phyloP scores from a whole-genome alignment of 2,329 filamentous ascomycete genomes.

The Leptographium galeiforme region DNA sequence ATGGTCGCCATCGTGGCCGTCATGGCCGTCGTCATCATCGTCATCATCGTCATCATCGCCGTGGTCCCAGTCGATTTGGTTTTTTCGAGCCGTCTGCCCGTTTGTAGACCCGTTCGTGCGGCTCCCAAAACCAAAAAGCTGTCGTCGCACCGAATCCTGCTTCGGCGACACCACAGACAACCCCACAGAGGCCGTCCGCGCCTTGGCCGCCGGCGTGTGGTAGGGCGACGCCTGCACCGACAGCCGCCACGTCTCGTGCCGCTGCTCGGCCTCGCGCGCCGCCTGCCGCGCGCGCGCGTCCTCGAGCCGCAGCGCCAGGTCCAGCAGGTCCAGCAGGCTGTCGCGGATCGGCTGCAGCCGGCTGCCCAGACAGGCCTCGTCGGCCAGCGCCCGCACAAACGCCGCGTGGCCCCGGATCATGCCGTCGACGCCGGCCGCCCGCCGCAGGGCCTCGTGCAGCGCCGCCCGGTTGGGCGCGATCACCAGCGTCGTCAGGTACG shows the following conservation, averaged over 20 bases:
- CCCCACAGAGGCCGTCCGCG: no score
- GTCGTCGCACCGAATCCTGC: slow-evolving; percentile 7
- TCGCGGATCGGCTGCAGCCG: slow-evolving; percentile 59
- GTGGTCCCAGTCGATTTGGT: slow-evolving; percentile 10
- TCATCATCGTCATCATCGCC: slow-evolving; percentile 8
- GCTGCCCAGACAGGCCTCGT: slow-evolving; percentile 55
- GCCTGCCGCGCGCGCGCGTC: slow-evolving; percentile 36
- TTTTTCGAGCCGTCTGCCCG: not conserved
- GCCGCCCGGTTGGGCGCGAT: slow-evolving; percentile 44
- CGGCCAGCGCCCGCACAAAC: slow-evolving; percentile 49
- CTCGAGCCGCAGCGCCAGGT: slow-evolving; percentile 58
- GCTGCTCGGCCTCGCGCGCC: slow-evolving; percentile 22
- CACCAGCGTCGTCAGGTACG: slow-evolving; percentile 63
- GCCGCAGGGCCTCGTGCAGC: slow-evolving; percentile 43
- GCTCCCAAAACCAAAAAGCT: no score
- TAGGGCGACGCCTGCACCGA: slow-evolving; percentile 21
- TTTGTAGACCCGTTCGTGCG: not conserved
- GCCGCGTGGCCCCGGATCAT: slow-evolving; percentile 60
- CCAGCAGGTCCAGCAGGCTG: slow-evolving; percentile 61
- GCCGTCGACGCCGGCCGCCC: slow-evolving; percentile 60
- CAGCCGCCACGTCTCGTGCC: slow-evolving; percentile 25
- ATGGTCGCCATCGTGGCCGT: slow-evolving; percentile 2
- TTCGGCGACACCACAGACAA: no score
- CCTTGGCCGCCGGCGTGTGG: slow-evolving; percentile 6
- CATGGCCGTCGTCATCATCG: slow-evolving; percentile 11